Evolutionary conservation across 1,284 basidiomycete genomes (phyloP).

Genomic region (Ustilago cynodontis): DNA sequence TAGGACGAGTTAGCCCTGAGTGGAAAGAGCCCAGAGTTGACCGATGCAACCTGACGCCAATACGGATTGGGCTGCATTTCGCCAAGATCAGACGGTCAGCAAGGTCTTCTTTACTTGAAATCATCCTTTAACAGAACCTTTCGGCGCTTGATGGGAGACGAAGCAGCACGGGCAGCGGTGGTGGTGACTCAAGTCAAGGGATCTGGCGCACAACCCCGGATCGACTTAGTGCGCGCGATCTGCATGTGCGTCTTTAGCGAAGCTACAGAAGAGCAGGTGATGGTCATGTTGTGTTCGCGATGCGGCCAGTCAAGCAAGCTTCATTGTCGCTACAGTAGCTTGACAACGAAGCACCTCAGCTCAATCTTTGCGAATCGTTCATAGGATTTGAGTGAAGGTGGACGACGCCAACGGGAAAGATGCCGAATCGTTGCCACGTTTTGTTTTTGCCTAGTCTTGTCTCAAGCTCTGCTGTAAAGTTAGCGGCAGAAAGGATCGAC

Average conservation of each 20-base stretch:
- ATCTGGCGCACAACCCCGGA: constrained; percentile 18
- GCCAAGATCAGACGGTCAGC: background rate
- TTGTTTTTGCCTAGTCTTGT: background rate
- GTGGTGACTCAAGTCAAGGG: background rate
- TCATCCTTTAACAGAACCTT: no score
- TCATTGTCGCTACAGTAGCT: no score
- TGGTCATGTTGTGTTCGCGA: constrained; percentile 1
- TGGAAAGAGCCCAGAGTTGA: background rate
- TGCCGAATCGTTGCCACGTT: constrained; percentile 5
- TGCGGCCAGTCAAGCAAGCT: background rate
- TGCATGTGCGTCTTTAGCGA: constrained; percentile 7
- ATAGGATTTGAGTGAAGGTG: no score
- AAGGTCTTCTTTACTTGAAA: no score
- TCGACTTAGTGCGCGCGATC: constrained; percentile 23
- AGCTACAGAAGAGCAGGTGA: background rate
- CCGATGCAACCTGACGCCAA: constrained; percentile 25
- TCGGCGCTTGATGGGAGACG: no score
- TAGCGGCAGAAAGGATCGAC: no score
- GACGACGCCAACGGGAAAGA: background rate
- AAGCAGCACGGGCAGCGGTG: no score
- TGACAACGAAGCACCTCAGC: no score
- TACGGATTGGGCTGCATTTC: background rate
- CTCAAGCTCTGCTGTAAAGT: background rate
- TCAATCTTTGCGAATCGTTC: no score
- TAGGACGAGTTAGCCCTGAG: no score